Conservation (phyloP, 768 basidiomycete species). For the Pilatotrama ljubarskyi region DNA sequence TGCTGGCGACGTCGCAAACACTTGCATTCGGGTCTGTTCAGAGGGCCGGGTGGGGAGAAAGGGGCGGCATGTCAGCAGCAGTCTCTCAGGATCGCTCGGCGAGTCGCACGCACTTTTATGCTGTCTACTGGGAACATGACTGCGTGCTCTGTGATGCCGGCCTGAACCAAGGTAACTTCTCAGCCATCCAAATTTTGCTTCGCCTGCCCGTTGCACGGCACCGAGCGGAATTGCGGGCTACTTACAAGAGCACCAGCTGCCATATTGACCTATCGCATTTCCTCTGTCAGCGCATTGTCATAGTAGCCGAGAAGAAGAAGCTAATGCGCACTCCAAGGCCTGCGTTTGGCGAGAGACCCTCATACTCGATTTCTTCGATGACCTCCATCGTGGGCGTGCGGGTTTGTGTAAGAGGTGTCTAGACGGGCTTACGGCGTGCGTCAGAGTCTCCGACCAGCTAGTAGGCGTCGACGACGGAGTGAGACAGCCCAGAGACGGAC, state of each 20-base stretch:
- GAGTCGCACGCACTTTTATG: slow-evolving; percentile 76
- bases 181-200: slow-evolving; percentile 2
- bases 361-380: slow-evolving; percentile 62
- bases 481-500: too few relatives aligned
- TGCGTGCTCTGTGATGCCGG: slow-evolving; percentile 98
- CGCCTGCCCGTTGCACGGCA: not conserved
- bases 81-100: not conserved
- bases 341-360: slow-evolving; percentile 71
- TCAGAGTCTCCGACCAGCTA: not conserved
- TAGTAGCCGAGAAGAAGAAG: not conserved
- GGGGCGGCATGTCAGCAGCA: not conserved
- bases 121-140: slow-evolving; percentile 99
- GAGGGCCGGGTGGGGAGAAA: not conserved
- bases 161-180: slow-evolving; percentile 47
- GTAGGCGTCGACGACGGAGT: not conserved
- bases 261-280: slow-evolving; percentile 81
- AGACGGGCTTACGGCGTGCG: not conserved
- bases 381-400: slow-evolving; percentile 34
- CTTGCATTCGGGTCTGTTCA: slow-evolving; percentile 96
- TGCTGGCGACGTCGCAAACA: slow-evolving; percentile 82
- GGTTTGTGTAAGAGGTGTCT: not conserved
- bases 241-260: slow-evolving; percentile 92
- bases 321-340: slow-evolving; percentile 63
- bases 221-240: slow-evolving; percentile 24
- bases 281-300: slow-evolving; percentile 11